Base-by-base conservation (phyloP, 345 rosid species). In the Bretschneidera sinensis region DNA sequence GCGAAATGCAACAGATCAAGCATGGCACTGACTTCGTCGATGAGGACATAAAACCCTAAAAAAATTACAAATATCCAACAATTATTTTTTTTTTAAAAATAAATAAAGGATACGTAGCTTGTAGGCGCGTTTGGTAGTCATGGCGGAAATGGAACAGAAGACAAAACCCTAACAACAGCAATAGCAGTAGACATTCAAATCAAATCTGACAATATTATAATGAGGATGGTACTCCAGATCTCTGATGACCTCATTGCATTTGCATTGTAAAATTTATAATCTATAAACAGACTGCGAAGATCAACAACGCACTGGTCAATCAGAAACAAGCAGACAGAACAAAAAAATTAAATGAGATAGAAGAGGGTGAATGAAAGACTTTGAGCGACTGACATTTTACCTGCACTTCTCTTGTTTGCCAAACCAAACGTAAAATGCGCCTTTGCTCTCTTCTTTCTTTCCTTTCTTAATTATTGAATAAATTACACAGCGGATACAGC, bases 101-200 rank as follows among this genome's bases (percentile, higher is more conserved):
- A 18, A 24, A 20, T 6, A 49, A 72, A 83, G 97, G 96, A 90
- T 94, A 94, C 99, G 99, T 18, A 94, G 96, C 81, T 94, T 94
- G 85, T 94, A 94, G 21, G 97, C 96, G 63, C 97, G 97, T 67
- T 90, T 94, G 66, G 97, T 88, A 57, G 90, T 82, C 99, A 94
- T 94, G 81, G 80, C 66, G 73, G 70, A 65, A 61, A 62, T 21
- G 74, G 58, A 57, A 62, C 59, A 49, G 67, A 43, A 55, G 43
- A 67, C 62, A 69, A 78, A 80, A 82, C 80, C 83, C 80, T 76
- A 81, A 31, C 70, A 43, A 57, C 56, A 51, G 58, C 21, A 48
- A 54, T 6, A 59, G 55, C 74, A 75, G 55, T 49, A 74, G 48
- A 75, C 76, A 65, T 64, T 43, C 62, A 67, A 33, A 58, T 78